Percentiles rank a stretch among this genome's conserved stretches.
phyloP scores from a whole-genome alignment of 2,329 filamentous ascomycete genomes.

The Fusarium agapanthi region DNA sequence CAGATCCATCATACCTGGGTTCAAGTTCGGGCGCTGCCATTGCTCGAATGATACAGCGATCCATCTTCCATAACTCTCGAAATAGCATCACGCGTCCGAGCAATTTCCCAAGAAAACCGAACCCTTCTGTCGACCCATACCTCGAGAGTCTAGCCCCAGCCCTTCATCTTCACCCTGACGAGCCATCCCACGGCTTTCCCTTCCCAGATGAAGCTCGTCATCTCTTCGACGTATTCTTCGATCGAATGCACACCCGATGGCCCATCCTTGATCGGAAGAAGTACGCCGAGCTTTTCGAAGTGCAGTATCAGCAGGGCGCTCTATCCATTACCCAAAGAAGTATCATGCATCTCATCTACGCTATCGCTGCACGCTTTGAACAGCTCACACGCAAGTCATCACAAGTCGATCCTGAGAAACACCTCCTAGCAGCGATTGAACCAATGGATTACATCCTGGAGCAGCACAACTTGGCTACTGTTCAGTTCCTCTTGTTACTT shows the following conservation, averaged over 20 bases:
- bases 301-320: neutral
- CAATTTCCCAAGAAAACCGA: neutral
- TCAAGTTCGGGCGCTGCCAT: neutral
- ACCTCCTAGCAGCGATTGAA: neutral
- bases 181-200: neutral
- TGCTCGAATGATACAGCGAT: neutral
- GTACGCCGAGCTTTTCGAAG: neutral
- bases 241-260: neutral
- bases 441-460: neutral
- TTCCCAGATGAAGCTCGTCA: neutral
- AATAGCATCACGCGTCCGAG: neutral
- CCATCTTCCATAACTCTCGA: neutral
- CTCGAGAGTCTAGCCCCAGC: accelerated
- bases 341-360: neutral
- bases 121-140: neutral
- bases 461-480: neutral
- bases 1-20: neutral
- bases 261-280: neutral
- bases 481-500: neutral
- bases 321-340: neutral
- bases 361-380: neutral
- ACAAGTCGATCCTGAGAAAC: neutral
- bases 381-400: neutral
- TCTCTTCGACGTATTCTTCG: neutral
- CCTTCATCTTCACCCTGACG: neutral